Conservation (phyloP, 169 alveolate species). For the Theileria orientalis region DNA sequence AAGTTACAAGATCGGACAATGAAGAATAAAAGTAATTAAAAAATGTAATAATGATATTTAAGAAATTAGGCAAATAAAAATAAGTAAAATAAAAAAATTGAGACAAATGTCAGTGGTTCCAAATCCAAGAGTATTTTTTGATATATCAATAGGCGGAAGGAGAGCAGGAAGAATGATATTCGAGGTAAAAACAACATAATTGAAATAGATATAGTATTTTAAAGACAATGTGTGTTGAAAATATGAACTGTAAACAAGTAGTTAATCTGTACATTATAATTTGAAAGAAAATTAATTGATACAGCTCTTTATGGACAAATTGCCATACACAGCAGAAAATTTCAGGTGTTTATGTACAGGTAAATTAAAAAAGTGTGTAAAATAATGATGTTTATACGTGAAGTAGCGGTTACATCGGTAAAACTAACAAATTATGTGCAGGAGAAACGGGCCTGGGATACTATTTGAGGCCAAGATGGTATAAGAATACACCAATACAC, state of each 20-base stretch:
- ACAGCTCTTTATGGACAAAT: slow-evolving; percentile 80
- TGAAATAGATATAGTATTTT: neutral
- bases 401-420: neutral
- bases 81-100: too few relatives aligned
- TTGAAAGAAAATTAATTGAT: neutral
- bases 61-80: too few relatives aligned
- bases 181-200: slow-evolving; percentile 53
- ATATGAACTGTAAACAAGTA: too few relatives aligned
- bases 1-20: too few relatives aligned
- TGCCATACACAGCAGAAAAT: slow-evolving; percentile 86
- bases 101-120: slow-evolving; percentile 56
- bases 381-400: too few relatives aligned
- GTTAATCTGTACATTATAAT: too few relatives aligned
- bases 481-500: slow-evolving; percentile 78
- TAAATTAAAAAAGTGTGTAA: slow-evolving; percentile 19
- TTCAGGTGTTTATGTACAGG: slow-evolving; percentile 91
- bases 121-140: slow-evolving; percentile 80
- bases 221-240: slow-evolving; percentile 6
- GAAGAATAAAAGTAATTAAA: too few relatives aligned
- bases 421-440: neutral
- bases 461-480: slow-evolving; percentile 82
- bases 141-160: slow-evolving; percentile 77
- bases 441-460: slow-evolving; percentile 84
- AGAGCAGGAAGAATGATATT: slow-evolving; percentile 78
- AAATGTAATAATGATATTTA: too few relatives aligned